A percentile compares a stretch with the other conserved stretches of the same genome.
phyloP scores from a whole-genome alignment of 768 basidiomycete species.

The Daedalea quercina region DNA sequence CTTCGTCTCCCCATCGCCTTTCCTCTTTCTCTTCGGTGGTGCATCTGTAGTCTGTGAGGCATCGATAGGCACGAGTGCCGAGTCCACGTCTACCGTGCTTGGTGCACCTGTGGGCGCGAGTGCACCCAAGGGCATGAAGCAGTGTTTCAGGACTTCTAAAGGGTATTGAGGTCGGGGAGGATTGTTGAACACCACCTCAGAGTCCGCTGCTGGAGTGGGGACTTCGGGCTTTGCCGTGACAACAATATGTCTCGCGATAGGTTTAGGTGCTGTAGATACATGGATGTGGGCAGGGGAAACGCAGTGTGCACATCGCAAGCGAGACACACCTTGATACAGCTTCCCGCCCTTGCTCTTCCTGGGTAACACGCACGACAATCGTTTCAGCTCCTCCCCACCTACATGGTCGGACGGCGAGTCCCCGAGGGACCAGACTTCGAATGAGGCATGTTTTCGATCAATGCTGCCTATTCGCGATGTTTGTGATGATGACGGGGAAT shows the following conservation, averaged over 20 bases:
- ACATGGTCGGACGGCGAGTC: slow-evolving; percentile 30
- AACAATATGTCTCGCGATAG: slow-evolving; percentile 51
- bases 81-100: slow-evolving; percentile 20
- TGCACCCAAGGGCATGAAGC: slow-evolving; percentile 59
- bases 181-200: slow-evolving; percentile 30
- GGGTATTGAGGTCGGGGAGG: slow-evolving; percentile 54
- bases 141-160: slow-evolving; percentile 52
- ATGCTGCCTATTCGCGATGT: slow-evolving; percentile 42
- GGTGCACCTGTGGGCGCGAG: slow-evolving; percentile 18
- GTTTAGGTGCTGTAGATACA: slow-evolving; percentile 43
- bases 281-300: not conserved
- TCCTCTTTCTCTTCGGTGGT: slow-evolving; percentile 32
- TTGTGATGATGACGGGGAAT: slow-evolving; percentile 33
- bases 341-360: slow-evolving; percentile 53
- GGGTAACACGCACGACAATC: slow-evolving; percentile 58
- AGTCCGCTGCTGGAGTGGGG: slow-evolving; percentile 17
- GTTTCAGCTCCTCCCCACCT: slow-evolving; percentile 59
- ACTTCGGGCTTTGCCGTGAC: slow-evolving; percentile 42
- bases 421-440: slow-evolving; percentile 62
- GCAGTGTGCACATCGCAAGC: not conserved
- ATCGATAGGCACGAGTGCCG: not conserved
- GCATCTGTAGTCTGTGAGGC: not conserved
- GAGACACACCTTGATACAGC: slow-evolving; percentile 45
- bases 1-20: slow-evolving; percentile 41
- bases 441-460: slow-evolving; percentile 45